These are phyloP conservation scores for Tetracladium maxilliforme DNA, from an alignment of 2,329 filamentous ascomycete species.

Conservation along the genomic window DNA sequence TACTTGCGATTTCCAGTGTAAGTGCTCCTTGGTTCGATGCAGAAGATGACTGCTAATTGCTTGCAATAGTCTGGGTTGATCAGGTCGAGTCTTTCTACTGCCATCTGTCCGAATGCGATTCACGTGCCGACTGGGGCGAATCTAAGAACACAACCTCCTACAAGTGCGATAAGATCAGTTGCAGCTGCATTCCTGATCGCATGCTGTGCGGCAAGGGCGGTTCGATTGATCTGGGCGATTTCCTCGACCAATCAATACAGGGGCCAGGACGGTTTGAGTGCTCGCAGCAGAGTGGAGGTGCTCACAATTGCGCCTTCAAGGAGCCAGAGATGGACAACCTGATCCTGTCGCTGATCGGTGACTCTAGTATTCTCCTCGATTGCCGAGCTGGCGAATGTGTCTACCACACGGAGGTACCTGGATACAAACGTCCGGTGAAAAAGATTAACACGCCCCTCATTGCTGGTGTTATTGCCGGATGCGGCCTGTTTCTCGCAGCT, in stretches of 20 bases:
- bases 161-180: conserved; percentile 70
- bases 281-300: conserved; percentile 44
- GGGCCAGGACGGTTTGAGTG: conserved; percentile 80
- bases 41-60: conserved; percentile 6
- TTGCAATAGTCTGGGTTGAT: conserved; percentile 78
- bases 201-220: conserved; percentile 90
- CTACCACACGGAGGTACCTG: conserved; percentile 82
- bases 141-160: conserved; percentile 72
- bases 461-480: conserved; percentile 78
- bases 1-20: conserved; percentile 91
- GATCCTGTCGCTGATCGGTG: conserved; percentile 80
- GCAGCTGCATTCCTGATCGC: conserved; percentile 75
- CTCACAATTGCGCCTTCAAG: conserved; percentile 63
- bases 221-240: conserved; percentile 84
- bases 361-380: conserved; percentile 70
- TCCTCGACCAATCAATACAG: conserved; percentile 67
- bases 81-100: conserved; percentile 94
- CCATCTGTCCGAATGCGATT: conserved; percentile 67
- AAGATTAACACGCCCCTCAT: conserved; percentile 95
- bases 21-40: conserved; percentile 13
- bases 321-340: conserved; percentile 88
- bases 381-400: conserved; percentile 86
- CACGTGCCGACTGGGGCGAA: conserved; percentile 51
- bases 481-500: conserved; percentile 76
- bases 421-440: conserved; percentile 78